Evolutionary conservation across 768 basidiomycete species (phyloP).

Genomic region (Mrakia blollopis): DNA sequence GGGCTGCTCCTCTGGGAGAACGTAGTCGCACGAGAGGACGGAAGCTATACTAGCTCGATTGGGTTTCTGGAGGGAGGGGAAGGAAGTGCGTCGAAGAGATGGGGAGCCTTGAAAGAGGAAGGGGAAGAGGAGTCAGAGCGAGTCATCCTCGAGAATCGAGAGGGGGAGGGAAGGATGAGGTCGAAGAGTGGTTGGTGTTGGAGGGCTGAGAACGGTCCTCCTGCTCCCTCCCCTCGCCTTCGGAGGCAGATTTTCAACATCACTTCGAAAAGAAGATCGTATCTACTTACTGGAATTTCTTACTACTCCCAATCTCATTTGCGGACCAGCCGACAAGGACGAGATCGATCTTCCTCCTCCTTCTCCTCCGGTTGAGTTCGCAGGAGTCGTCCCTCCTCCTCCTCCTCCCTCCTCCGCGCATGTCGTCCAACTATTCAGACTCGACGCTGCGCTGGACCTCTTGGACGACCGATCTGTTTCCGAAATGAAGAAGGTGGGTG

Average conservation of each 20-base stretch:
- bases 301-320: not conserved
- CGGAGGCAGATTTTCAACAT: too few relatives aligned
- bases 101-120: not conserved
- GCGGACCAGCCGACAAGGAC: not conserved
- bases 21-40: not conserved
- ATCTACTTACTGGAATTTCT: not conserved
- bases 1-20: not conserved
- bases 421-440: not conserved
- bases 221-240: too few relatives aligned
- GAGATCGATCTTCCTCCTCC: not conserved
- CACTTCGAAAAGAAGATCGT: not conserved
- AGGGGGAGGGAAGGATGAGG: not conserved
- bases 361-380: not conserved
- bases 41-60: slow-evolving; percentile 17
- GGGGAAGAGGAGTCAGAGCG: not conserved
- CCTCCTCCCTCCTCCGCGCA: not conserved
- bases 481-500: not conserved
- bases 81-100: slow-evolving; percentile 1
- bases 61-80: slow-evolving; percentile 8
- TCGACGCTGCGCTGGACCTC: not conserved
- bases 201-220: not conserved
- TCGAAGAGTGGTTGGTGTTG: not conserved
- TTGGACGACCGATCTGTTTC: not conserved
- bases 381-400: not conserved
- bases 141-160: not conserved